Base-by-base conservation (phyloP, 441 rosid genomes). In the Corymbia citriodora region DNA sequence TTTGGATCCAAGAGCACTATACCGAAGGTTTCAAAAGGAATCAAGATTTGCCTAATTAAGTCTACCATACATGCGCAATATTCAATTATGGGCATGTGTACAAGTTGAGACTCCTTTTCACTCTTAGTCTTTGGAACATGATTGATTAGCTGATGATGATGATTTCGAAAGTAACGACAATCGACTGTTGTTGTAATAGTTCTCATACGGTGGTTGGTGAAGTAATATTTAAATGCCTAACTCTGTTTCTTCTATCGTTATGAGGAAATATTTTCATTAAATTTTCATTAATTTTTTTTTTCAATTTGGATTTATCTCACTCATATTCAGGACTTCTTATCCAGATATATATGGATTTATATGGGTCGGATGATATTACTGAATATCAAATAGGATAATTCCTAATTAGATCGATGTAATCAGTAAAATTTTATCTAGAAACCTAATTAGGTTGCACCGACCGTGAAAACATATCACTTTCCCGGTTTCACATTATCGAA, bases 401-500 rank as follows among this genome's bases (percentile, higher is more conserved):
- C 74, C 11, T 65, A 8, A 7, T 15, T 65, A n/a, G n/a, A 10
- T 5, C 0, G 1, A n/a, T 65, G 6, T 36, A 65, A 8, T 15
- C 0, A 7, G 6, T 65, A 5, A 3, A 65, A 0, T 65, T 65
- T 0, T 15, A 65, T 3, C 1, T 2, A 3, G 1, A 16, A 65
- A 65, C 4, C 21, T 1, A 9, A 65, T 31, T 9, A 17, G 23
- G 8, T 0, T 31, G 79, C 0, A 31, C 45, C 23, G 0, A 4
- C 10, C 3, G n/a, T 16, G 74, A 16, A n/a, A 68, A 68, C 21
- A 68, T 29, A 3, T 63, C 9, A 9, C 0, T 0, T 29, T 65
- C 31, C 8, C 1, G 3, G 21, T 54, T 54, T 29, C 33, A 63
- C 70, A 63, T 59, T 59, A 21, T 59, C 14, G 63, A 57, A 57